Conservation (phyloP, 2,329 filamentous ascomycete genomes). For the Diplocarpon rosae region DNA sequence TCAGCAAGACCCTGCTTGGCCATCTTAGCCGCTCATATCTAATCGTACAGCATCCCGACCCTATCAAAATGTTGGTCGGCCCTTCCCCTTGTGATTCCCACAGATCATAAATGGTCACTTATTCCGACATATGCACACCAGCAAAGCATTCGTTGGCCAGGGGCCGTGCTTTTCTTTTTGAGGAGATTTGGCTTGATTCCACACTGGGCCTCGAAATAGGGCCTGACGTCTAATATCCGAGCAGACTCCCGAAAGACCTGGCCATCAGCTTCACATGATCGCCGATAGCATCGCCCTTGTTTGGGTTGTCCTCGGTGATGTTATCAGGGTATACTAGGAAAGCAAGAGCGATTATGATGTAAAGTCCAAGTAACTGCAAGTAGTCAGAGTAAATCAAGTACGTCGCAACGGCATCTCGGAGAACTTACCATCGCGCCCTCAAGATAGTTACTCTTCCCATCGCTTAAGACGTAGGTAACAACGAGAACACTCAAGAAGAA, state of each 20-base stretch:
- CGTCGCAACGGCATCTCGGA: neutral
- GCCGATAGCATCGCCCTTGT: neutral
- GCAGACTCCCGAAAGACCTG: neutral
- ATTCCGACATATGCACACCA: too few species aligned
- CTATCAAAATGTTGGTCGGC: too few species aligned
- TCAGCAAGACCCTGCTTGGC: too few species aligned
- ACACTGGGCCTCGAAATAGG: neutral
- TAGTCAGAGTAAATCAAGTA: too few species aligned
- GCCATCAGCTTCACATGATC: neutral
- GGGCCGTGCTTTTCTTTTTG: too few species aligned
- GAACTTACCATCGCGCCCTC: slow-evolving; percentile 46
- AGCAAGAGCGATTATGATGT: slow-evolving; percentile 47
- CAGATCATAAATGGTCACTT: too few species aligned
- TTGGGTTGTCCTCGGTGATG: slow-evolving; percentile 15
- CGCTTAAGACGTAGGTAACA: slow-evolving; percentile 77
- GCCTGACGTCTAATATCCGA: neutral
- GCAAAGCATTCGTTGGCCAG: too few species aligned
- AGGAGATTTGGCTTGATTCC: neutral
- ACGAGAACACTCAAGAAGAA: slow-evolving; percentile 78
- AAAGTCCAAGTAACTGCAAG: slow-evolving; percentile 41
- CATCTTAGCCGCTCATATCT: too few species aligned
- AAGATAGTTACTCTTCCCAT: slow-evolving; percentile 78
- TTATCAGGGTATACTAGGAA: slow-evolving; percentile 51
- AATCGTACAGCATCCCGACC: too few species aligned
- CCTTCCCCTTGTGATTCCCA: too few species aligned